phyloP scores from a whole-genome alignment of 1,284 basidiomycete genomes.

The Rhodotorula sp. region DNA sequence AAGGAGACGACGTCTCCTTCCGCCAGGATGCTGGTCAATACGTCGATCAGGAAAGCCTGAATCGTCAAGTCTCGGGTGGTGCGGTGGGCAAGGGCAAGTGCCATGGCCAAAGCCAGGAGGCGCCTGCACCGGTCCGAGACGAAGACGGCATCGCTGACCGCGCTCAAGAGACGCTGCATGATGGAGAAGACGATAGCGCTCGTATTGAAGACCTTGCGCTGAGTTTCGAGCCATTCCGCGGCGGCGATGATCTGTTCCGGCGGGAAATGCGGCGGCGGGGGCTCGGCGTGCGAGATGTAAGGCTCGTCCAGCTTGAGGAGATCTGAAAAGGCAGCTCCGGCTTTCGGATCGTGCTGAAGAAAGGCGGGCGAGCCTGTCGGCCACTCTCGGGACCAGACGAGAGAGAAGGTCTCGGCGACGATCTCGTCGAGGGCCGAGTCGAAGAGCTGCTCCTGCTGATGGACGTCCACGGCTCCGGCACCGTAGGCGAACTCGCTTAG shows the following conservation, averaged over 20 bases:
- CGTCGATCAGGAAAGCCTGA: slow-evolving; percentile 60
- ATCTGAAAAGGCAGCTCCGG: slow-evolving; percentile 7
- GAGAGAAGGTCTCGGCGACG: slow-evolving; percentile 37
- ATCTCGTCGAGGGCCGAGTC: slow-evolving; percentile 38
- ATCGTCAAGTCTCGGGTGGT: slow-evolving; percentile 55
- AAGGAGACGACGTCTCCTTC: slow-evolving; percentile 67
- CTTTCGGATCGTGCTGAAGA: slow-evolving; percentile 8
- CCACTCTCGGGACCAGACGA: slow-evolving; percentile 31
- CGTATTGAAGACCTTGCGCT: slow-evolving; percentile 9
- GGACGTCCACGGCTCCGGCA: slow-evolving; percentile 21
- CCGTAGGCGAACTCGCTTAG: background rate
- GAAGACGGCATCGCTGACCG: slow-evolving; percentile 66
- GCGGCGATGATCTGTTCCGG: slow-evolving; percentile 50
- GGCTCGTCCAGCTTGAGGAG: slow-evolving; percentile 7
- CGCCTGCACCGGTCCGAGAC: slow-evolving; percentile 81
- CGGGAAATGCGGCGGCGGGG: slow-evolving; percentile 38
- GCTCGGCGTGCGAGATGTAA: slow-evolving; percentile 6
- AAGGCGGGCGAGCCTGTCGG: background rate
- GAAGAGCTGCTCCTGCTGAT: slow-evolving; percentile 26
- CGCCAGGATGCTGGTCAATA: slow-evolving; percentile 63
- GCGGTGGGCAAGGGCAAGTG: slow-evolving; percentile 65
- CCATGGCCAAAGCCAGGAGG: slow-evolving; percentile 69
- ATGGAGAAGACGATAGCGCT: slow-evolving; percentile 65
- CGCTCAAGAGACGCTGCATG: slow-evolving; percentile 68
- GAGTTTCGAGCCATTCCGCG: slow-evolving; percentile 47